phyloP scores from a whole-genome alignment of 345 rosid genomes.

The Brassica incana region DNA sequence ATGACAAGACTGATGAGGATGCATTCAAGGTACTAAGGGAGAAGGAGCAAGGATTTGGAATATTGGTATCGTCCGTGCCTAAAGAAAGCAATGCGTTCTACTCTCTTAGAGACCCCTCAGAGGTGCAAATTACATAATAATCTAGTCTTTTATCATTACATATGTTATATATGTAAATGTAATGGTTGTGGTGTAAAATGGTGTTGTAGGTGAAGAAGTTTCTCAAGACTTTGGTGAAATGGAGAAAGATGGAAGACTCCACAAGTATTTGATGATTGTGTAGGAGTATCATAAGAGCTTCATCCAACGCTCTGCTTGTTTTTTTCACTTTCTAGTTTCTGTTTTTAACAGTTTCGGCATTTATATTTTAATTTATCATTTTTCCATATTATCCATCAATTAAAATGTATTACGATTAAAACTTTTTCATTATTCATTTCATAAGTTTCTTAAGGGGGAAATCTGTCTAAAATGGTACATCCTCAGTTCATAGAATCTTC shows the following conservation, averaged over 20 bases:
- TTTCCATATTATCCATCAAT: conserved; percentile 23
- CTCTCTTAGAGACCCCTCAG: conserved; percentile 77
- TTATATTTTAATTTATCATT: conserved; percentile 25
- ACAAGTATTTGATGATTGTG: conserved; percentile 14
- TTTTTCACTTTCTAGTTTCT: background rate
- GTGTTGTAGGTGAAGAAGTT: conserved; percentile 77
- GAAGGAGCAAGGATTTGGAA: conserved; percentile 69
- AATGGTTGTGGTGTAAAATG: background rate
- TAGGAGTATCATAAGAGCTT: conserved; percentile 25
- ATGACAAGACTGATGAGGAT: conserved; percentile 88
- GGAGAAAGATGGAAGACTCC: conserved; percentile 48
- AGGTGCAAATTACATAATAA: conserved; percentile 46
- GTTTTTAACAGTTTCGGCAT: background rate
- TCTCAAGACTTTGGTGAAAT: conserved; percentile 63
- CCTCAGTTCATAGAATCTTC: background rate
- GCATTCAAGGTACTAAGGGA: conserved; percentile 82
- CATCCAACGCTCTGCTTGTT: background rate
- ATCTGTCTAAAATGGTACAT: background rate
- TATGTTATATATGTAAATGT: background rate
- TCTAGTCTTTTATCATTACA: background rate
- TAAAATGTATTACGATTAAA: conserved; percentile 2
- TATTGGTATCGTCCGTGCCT: conserved; percentile 75
- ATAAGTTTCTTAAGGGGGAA: background rate
- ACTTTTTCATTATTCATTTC: background rate
- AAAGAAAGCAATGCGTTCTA: conserved; percentile 75